Evolutionary conservation across 2,329 filamentous ascomycete genomes (phyloP).

Genomic region (Coleophoma cylindrospora): DNA sequence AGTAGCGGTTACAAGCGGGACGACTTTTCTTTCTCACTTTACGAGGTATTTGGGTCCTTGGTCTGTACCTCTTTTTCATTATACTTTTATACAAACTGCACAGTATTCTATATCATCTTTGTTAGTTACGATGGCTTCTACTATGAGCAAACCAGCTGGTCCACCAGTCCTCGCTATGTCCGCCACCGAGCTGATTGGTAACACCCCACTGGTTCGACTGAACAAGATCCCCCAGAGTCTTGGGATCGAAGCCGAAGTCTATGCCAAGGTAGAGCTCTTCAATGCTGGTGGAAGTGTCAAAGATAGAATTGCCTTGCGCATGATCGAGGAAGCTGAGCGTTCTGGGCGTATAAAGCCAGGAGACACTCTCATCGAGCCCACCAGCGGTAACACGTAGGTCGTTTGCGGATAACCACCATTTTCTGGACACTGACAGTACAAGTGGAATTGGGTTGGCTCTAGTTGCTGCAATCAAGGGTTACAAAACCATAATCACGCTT

Average conservation of each 20-base stretch:
- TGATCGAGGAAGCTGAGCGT: slow-evolving; percentile 94
- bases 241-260: slow-evolving; percentile 83
- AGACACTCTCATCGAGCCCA: slow-evolving; percentile 96
- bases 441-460: slow-evolving; percentile 88
- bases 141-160: slow-evolving; percentile 17
- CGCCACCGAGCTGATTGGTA: slow-evolving; percentile 85
- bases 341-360: slow-evolving; percentile 92
- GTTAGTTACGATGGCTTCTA: slow-evolving; percentile 11
- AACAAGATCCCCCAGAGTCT: slow-evolving; percentile 90
- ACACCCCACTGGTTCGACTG: slow-evolving; percentile 89
- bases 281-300: slow-evolving; percentile 93
- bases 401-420: no score
- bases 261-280: slow-evolving; percentile 89
- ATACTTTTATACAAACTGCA: no score
- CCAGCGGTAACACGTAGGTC: slow-evolving; percentile 80
- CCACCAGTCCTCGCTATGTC: slow-evolving; percentile 40
- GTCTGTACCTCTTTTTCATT: no score
- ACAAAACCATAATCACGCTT: slow-evolving; percentile 97
- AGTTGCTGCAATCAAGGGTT: slow-evolving; percentile 92
- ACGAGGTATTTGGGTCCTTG: no score
- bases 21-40: no score
- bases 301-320: slow-evolving; percentile 90
- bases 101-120: no score
- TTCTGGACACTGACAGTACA: slow-evolving; percentile 2
- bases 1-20: no score